Evolutionary conservation across 768 basidiomycete species (phyloP).

Genomic region (Erythrobasidium yunnanense): DNA sequence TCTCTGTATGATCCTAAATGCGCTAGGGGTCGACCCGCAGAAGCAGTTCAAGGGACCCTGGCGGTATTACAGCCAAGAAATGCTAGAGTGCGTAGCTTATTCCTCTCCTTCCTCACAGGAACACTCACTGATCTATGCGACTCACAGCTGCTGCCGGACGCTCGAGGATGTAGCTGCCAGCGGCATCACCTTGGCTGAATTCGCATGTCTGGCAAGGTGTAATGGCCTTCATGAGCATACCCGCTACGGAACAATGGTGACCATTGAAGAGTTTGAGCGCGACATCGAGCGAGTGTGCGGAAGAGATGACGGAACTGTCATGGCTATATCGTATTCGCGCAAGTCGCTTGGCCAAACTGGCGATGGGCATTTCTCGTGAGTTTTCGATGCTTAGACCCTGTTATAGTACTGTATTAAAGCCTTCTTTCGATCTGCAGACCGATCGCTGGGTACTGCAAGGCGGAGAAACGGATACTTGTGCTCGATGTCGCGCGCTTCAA

Average conservation of each 20-base stretch:
- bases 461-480: constrained; percentile 18
- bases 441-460: not conserved
- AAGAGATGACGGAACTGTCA: not conserved
- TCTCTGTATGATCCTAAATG: constrained; percentile 35
- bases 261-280: not conserved
- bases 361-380: constrained; percentile 32
- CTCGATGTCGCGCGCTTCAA: constrained; percentile 35
- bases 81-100: not conserved
- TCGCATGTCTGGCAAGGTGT: constrained; percentile 35
- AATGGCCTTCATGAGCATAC: constrained; percentile 28
- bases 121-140: too few species aligned
- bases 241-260: not conserved
- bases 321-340: constrained; percentile 32
- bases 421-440: not conserved
- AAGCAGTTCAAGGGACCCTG: constrained; percentile 32
- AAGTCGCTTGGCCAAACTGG: constrained; percentile 35
- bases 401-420: constrained; percentile 29
- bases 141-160: constrained; percentile 15
- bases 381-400: constrained; percentile 27
- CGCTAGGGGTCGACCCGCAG: constrained; percentile 35
- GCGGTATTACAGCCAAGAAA: constrained; percentile 28
- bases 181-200: constrained; percentile 36
- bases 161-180: constrained; percentile 26
- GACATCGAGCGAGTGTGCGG: not conserved
- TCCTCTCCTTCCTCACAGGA: too few species aligned